Evolutionary conservation across 2,329 filamentous ascomycete species (phyloP), one percentile per base, ranked within the genome.

Genomic region (Fusarium staphyleae): DNA sequence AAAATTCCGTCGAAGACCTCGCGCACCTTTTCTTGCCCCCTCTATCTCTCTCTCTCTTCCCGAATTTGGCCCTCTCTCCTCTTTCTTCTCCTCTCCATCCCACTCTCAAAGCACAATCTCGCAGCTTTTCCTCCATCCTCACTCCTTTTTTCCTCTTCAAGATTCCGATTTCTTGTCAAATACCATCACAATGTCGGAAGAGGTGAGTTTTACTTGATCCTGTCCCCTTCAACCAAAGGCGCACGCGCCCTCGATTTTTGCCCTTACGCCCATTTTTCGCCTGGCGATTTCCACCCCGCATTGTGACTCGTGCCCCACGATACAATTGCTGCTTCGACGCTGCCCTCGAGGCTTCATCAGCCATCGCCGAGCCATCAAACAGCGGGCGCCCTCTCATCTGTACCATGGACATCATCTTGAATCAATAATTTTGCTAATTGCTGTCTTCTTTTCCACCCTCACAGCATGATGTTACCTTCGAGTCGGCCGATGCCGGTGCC

Each of bases 401-500:
- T 12, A 16, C 14, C 18, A 28, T 39, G 32, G 35, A 48, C 8
- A 26, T 24, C 16, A 40, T 48, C 5, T 35, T 15, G 12, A 14
- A 41, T 32, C 24, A 36, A 33, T 47, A 42, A 46, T 64, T 51
- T 46, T 53, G 59, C 63, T 65, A 62, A 69, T 67, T 55, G 48
- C 19, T 54, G 18, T 36, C 16, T 52, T 58, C 39, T 60, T 52
- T 37, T 48, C 41, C 19, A 29, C 48, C 46, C 30, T 28, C 39
- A 14, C 69, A 90, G 84, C 86, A 89, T 77, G 84, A 89, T 73
- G 78, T 80, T 69, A 79, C 78, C 78, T 98, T 98, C 86, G 92
- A 96, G 69, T 89, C 87, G 80, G 91, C 88, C 84, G 92, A 97
- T 84, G 93, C 96, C 78, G 96, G 95, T 81, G 93, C 95, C 72